Percentiles rank a stretch among this genome's conserved stretches.
phyloP scores from a whole-genome alignment of 805 yeast species.

The Hanseniaspora valbyensis region DNA sequence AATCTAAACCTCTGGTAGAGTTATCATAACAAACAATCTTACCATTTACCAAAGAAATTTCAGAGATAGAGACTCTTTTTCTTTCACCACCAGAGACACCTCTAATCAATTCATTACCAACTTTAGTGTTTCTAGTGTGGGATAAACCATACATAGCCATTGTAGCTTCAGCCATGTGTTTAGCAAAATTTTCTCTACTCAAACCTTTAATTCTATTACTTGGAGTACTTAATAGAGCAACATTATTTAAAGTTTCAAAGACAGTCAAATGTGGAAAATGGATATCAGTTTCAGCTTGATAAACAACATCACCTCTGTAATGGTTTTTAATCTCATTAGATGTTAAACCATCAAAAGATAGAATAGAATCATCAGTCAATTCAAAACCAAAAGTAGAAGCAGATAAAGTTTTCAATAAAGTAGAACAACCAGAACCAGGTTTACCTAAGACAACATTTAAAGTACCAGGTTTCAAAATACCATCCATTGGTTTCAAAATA shows the following conservation, averaged over 20 bases:
- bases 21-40: slow-evolving; percentile 46
- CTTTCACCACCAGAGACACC: slow-evolving; percentile 72
- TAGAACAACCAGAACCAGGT: slow-evolving; percentile 67
- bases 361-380: slow-evolving; percentile 34
- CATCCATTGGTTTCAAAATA: slow-evolving; percentile 46
- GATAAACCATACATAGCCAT: slow-evolving; percentile 42
- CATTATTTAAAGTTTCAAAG: slow-evolving; percentile 46
- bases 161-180: slow-evolving; percentile 39
- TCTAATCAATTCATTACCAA: slow-evolving; percentile 54
- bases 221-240: slow-evolving; percentile 48
- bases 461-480: slow-evolving; percentile 50
- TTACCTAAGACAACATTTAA: slow-evolving; percentile 65
- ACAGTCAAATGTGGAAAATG: slow-evolving; percentile 57
- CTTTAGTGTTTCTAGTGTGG: slow-evolving; percentile 54
- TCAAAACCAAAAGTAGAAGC: slow-evolving; percentile 47
- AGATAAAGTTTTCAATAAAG: slow-evolving; percentile 46
- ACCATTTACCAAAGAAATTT: slow-evolving; percentile 42
- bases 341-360: slow-evolving; percentile 42
- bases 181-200: slow-evolving; percentile 38
- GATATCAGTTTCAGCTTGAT: slow-evolving; percentile 52
- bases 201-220: slow-evolving; percentile 44
- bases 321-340: slow-evolving; percentile 36
- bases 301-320: slow-evolving; percentile 53
- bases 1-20: slow-evolving; percentile 55
- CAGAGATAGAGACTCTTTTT: slow-evolving; percentile 66